phyloP scores from a whole-genome alignment of 2,329 filamentous ascomycete species.

The Xylaria sp. region DNA sequence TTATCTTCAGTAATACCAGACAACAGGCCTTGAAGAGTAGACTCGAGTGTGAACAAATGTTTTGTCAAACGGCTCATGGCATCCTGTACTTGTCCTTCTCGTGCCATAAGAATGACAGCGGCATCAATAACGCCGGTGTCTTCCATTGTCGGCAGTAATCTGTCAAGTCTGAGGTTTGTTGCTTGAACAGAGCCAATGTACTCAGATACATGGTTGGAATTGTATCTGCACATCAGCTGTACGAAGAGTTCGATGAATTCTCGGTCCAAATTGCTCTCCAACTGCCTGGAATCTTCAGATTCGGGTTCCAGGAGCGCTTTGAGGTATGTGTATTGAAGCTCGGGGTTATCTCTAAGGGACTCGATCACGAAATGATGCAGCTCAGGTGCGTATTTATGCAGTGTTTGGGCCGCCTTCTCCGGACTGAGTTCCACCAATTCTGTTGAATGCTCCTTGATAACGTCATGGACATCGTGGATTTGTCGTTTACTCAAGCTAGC shows the following conservation, averaged over 20 bases:
- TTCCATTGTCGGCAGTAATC: constrained; percentile 86
- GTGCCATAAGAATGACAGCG: constrained; percentile 86
- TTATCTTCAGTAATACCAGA: constrained; percentile 62
- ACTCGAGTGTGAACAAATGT: constrained; percentile 80
- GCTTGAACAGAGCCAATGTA: constrained; percentile 80
- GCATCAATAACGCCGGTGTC: constrained; percentile 89
- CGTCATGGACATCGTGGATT: constrained; percentile 69
- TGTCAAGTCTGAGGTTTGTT: constrained; percentile 78
- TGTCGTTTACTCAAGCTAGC: constrained; percentile 72
- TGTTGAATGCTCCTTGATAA: constrained; percentile 68
- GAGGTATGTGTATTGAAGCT: constrained; percentile 78
- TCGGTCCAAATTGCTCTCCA: constrained; percentile 50
- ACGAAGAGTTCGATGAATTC: constrained; percentile 84
- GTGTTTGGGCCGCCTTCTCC: constrained; percentile 65
- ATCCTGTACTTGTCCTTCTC: constrained; percentile 80
- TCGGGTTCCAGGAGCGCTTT: constrained; percentile 73
- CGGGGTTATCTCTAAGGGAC: constrained; percentile 63
- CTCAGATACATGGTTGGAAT: constrained; percentile 80
- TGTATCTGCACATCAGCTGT: constrained; percentile 86
- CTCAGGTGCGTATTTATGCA: constrained; percentile 66
- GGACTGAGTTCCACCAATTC: constrained; percentile 73
- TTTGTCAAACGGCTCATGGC: constrained; percentile 86
- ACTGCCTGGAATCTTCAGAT: constrained; percentile 43
- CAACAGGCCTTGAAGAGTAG: constrained; percentile 76
- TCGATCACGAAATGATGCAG: constrained; percentile 71